Evolutionary conservation across 176 grass and related monocot species (phyloP).

Genomic region (Cenchrus fungigraminus): DNA sequence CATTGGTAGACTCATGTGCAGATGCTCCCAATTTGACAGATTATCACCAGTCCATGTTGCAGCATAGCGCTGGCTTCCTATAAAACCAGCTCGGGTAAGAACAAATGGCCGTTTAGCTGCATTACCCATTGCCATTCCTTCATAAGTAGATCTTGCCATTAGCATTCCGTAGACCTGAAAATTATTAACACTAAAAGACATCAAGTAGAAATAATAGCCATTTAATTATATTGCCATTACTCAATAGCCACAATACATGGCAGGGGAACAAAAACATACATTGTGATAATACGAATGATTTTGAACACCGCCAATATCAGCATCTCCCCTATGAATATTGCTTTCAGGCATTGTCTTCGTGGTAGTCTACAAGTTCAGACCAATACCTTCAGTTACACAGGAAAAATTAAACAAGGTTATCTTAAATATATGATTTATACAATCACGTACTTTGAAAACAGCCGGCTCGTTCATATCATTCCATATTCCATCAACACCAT

Average conservation of each 20-base stretch:
- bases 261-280: conserved; percentile 53
- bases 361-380: conserved; percentile 60
- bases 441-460: conserved; percentile 71
- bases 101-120: conserved; percentile 79
- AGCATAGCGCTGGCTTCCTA: conserved; percentile 94
- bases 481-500: conserved; percentile 97
- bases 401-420: conserved; percentile 7
- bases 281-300: conserved; percentile 95
- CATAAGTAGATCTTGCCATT: conserved; percentile 91
- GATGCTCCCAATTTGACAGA: conserved; percentile 92
- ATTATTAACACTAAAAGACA: conserved; percentile 12
- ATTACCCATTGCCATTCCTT: conserved; percentile 83
- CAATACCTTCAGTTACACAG: conserved; percentile 23
- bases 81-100: conserved; percentile 94
- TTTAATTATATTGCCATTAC: not conserved
- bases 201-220: not conserved
- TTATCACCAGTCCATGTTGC: conserved; percentile 98
- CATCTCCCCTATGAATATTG: conserved; percentile 89
- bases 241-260: not conserved
- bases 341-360: conserved; percentile 96
- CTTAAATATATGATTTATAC: conserved; percentile 30
- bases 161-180: conserved; percentile 92
- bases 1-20: conserved; percentile 96
- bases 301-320: conserved; percentile 73
- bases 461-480: conserved; percentile 98